phyloP scores from a whole-genome alignment of 78 protist species.

The Dictyostelium firmibasis region DNA sequence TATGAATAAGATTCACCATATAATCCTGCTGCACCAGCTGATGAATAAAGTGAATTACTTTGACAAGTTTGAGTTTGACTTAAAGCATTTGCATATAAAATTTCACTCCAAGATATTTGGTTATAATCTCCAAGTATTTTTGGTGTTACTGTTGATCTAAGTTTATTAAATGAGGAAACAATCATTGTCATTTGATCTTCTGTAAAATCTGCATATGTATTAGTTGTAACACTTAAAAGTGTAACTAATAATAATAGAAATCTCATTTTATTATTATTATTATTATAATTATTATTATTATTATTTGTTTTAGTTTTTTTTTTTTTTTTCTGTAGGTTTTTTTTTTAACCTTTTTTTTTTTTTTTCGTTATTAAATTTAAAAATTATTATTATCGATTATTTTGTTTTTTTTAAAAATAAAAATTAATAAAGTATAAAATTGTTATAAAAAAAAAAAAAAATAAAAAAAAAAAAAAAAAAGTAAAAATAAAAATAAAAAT shows the following conservation, averaged over 20 bases:
- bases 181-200: background rate
- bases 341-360: too few species aligned
- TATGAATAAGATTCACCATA: slow-evolving; percentile 1
- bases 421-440: too few species aligned
- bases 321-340: background rate
- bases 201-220: background rate
- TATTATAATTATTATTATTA: background rate
- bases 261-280: slow-evolving; percentile 3
- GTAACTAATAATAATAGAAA: background rate
- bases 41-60: background rate
- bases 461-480: background rate
- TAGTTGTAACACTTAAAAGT: background rate
- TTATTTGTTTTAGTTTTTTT: background rate
- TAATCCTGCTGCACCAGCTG: slow-evolving; percentile 1
- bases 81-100: background rate
- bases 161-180: background rate
- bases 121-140: background rate
- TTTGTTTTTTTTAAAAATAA: background rate
- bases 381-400: background rate
- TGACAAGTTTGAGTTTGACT: slow-evolving; percentile 17
- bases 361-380: background rate
- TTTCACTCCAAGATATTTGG: slow-evolving; percentile 8
- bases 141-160: slow-evolving; percentile 20
- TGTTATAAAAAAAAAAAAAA: background rate
- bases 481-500: background rate